Conservation (phyloP, 2,329 filamentous ascomycete genomes). For the Exophiala calicioides region DNA sequence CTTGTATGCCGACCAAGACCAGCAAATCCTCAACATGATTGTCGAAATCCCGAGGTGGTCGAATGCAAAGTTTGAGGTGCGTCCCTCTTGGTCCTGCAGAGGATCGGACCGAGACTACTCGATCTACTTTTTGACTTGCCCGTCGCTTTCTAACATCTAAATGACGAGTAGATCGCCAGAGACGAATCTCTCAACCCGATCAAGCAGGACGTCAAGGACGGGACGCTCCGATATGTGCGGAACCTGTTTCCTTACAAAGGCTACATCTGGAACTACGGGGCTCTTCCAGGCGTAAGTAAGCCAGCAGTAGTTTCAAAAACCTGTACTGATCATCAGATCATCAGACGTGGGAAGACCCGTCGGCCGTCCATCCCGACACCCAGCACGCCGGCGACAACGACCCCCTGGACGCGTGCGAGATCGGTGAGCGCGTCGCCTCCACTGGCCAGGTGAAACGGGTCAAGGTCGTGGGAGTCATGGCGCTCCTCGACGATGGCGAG, state of each 20-base stretch:
- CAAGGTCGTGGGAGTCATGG: constrained; percentile 99
- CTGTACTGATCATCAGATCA: no score
- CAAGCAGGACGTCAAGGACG: constrained; percentile 99
- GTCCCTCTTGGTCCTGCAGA: no score
- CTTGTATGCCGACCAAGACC: constrained; percentile 92
- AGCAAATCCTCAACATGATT: constrained; percentile 97
- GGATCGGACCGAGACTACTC: constrained; percentile 11
- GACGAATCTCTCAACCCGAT: constrained; percentile 97
- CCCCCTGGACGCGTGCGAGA: constrained; percentile 98
- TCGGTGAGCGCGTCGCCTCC: constrained; percentile 95
- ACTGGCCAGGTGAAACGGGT: constrained; percentile 99
- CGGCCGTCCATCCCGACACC: constrained; percentile 92
- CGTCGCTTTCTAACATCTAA: no score
- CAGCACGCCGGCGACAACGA: constrained; percentile 99
- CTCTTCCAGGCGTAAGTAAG: constrained; percentile 92
- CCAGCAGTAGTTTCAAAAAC: no score
- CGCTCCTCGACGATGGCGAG: constrained; percentile 97
- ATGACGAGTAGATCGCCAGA: constrained; percentile 78
- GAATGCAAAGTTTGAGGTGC: constrained; percentile 98
- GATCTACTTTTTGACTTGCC: no score
- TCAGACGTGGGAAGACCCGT: constrained; percentile 99
- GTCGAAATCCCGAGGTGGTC: constrained; percentile 99
- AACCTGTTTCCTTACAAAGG: constrained; percentile 99
- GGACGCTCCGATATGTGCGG: constrained; percentile 97
- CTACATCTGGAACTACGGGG: constrained; percentile 99